Evolutionary conservation across 2,329 filamentous ascomycete species (phyloP).

Genomic region (Mycogone perniciosa): DNA sequence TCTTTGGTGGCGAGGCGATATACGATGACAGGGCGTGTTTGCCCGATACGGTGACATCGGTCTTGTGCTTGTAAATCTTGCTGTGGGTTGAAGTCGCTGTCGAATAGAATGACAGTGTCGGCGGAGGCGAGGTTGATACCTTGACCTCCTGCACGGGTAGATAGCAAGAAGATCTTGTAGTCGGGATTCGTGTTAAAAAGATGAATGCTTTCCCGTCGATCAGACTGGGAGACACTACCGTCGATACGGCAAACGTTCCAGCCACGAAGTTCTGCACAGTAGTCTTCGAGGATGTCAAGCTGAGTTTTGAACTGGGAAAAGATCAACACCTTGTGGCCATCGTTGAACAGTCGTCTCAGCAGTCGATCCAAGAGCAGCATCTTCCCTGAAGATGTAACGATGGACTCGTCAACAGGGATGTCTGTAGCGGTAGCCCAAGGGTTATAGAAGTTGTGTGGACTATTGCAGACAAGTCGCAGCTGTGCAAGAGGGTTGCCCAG

Average conservation of each 20-base stretch:
- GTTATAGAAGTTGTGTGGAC: conserved; percentile 93
- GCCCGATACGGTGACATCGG: conserved; percentile 88
- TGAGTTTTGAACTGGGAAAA: conserved; percentile 97
- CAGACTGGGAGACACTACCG: conserved; percentile 71
- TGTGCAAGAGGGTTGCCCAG: conserved; percentile 91
- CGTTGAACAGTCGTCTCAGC: conserved; percentile 64
- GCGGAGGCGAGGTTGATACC: conserved; percentile 91
- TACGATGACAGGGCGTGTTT: conserved; percentile 84
- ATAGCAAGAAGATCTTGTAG: conserved; percentile 76
- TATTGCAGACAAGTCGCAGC: conserved; percentile 85
- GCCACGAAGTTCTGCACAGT: conserved; percentile 65
- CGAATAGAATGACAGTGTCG: conserved; percentile 89
- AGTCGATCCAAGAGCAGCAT: conserved; percentile 91
- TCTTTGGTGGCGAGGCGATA: conserved; percentile 90
- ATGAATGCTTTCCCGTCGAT: conserved; percentile 64
- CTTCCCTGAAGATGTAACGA: conserved; percentile 86
- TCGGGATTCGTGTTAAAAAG: conserved; percentile 62
- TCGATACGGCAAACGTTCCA: conserved; percentile 90
- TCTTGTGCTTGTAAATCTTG: conserved; percentile 96
- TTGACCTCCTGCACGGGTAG: conserved; percentile 85
- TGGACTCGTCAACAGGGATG: conserved; percentile 63
- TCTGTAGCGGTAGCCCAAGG: conserved; percentile 64
- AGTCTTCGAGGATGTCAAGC: conserved; percentile 83
- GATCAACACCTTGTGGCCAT: conserved; percentile 84
- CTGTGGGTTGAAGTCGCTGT: conserved; percentile 89